These are phyloP conservation scores for Benincasa hispida DNA, from an alignment of 306 rosid species.

Conservation along the genomic window DNA sequence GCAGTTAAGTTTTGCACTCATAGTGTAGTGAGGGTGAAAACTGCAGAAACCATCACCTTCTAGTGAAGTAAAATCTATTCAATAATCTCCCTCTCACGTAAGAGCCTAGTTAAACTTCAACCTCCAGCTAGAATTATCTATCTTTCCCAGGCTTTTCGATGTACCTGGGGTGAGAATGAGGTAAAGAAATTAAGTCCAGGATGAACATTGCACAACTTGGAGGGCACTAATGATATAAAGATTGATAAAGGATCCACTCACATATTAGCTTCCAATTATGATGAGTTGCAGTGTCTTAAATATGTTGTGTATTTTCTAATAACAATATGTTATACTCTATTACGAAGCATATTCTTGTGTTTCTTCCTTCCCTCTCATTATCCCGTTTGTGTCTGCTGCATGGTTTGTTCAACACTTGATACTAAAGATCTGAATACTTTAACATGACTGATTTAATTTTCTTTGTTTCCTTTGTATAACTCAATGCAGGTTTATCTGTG, in stretches of 20 bases:
- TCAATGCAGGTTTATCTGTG: constrained; percentile 67
- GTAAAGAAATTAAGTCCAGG: background rate
- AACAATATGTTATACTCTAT: background rate
- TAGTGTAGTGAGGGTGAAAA: background rate
- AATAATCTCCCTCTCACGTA: background rate
- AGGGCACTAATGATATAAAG: background rate
- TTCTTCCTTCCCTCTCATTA: background rate
- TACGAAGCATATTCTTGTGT: background rate
- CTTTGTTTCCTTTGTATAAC: constrained; percentile 10
- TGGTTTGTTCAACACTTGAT: background rate
- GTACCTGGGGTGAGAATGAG: background rate
- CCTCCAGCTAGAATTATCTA: background rate
- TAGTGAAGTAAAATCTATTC: background rate
- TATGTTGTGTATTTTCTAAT: background rate
- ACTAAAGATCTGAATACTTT: background rate
- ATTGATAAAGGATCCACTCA: background rate
- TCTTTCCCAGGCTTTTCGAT: background rate
- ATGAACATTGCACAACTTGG: background rate
- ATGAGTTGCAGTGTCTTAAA: background rate
- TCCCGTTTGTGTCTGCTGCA: background rate
- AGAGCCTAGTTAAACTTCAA: background rate
- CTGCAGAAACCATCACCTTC: background rate
- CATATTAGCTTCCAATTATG: background rate
- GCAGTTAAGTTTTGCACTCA: background rate
- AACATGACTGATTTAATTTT: background rate